These are phyloP conservation scores for Cutaneotrichosporon dermatis DNA, from an alignment of 1,284 basidiomycete genomes.

Conservation along the genomic window DNA sequence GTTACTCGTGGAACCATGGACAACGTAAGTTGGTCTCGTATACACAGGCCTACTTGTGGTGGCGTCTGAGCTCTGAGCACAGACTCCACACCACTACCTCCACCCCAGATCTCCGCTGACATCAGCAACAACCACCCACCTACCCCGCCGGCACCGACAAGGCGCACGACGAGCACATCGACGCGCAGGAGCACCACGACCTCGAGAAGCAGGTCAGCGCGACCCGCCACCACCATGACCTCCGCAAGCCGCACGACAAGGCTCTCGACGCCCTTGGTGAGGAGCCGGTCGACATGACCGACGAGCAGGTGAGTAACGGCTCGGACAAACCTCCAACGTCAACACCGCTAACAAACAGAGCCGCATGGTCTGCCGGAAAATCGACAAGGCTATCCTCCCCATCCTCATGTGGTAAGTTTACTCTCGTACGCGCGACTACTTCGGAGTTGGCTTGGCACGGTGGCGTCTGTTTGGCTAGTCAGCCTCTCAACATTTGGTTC, in stretches of 20 bases:
- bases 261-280: conserved; percentile 28
- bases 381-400: conserved; percentile 34
- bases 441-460: no score
- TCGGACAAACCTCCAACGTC: no score
- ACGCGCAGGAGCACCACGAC: conserved; percentile 5
- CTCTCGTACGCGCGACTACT: no score
- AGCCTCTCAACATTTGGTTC: no score
- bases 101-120: no score
- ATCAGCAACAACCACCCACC: background rate
- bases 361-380: conserved; percentile 22
- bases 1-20: no score
- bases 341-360: conserved; percentile 6
- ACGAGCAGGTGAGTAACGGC: conserved; percentile 28
- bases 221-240: background rate
- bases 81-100: no score
- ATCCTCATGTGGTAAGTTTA: conserved; percentile 33
- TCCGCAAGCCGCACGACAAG: conserved; percentile 17
- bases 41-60: no score
- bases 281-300: conserved; percentile 26
- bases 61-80: no score
- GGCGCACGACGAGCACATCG: conserved; percentile 1
- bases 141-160: background rate
- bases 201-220: no score
- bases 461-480: no score
- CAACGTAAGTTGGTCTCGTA: no score